Evolutionary conservation across 768 basidiomycete genomes (phyloP), one percentile per base, ranked within the genome.

Genomic region (Boletus rubropictus): DNA sequence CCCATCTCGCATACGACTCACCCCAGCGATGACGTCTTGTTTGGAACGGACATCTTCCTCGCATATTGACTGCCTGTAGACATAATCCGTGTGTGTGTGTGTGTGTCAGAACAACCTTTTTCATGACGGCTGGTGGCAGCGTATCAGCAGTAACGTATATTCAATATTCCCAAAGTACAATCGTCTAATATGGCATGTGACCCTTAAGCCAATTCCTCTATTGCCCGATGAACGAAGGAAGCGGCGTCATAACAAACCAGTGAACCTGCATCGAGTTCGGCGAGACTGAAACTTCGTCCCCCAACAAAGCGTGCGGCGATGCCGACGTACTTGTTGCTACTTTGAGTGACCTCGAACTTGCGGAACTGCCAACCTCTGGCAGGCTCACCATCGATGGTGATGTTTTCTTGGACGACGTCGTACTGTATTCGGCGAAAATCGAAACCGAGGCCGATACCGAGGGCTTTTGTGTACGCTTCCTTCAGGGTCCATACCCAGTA

Each of bases 401-500:
- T 69, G 6, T 65, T 49, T 48, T 78, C 75, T 24, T 70, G 57
- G 18, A 60, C 60, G 8, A 81, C 71, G 58, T 87, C 74, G 63
- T 81, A 89, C 60, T 89, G 81, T 50, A 92, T 77, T 18, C 88
- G 78, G 20, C 71, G 72, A 66, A 91, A 86, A 55, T 91, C 85
- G 59, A 90, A 90, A 2, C 88, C 84, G 12, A 93, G 76, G 0
- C 90, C 90, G 28, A 85, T 61, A 1, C 91, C 91, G 28, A 92
- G 73, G 3, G 89, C 87, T 67, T 93, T 94, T 6, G 87, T 89
- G 63, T 91, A 92, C 4, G 91, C 89, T 63, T 94, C 90, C 66
- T 94, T 94, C 61, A 89, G 67, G 7, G 91, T 91, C 90, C 90
- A 93, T 53, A 89, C 78, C 74, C 83, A 83, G 59, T 85, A 89